A percentile compares a stretch with the other conserved stretches of the same genome.
phyloP scores from a whole-genome alignment of 176 grass and related monocot species.

The Lolium perenne region DNA sequence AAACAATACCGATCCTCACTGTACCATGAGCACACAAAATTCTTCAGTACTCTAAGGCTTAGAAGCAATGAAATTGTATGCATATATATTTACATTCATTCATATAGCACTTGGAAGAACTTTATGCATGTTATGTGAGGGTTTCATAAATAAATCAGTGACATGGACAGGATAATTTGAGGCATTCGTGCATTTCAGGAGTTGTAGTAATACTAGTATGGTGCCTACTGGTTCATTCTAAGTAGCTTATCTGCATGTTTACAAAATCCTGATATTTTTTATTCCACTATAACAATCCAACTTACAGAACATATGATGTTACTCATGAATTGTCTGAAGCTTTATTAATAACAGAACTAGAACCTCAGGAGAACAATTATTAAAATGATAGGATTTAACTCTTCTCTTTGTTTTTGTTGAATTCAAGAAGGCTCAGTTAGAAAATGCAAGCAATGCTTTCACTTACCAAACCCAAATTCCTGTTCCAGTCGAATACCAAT shows the following conservation, averaged over 20 bases:
- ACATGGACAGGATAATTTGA: neutral
- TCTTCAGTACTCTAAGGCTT: neutral
- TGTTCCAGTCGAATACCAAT: slow-evolving; percentile 81
- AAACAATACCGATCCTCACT: slow-evolving; percentile 75
- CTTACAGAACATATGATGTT: slow-evolving; percentile 17
- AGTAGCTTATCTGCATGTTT: neutral
- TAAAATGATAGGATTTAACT: neutral
- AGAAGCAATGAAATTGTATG: neutral
- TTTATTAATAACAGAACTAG: slow-evolving; percentile 4
- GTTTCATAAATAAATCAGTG: no score
- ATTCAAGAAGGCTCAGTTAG: neutral
- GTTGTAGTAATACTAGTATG: neutral
- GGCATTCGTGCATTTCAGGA: neutral
- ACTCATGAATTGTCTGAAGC: neutral
- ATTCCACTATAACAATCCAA: neutral
- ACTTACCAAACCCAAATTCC: slow-evolving; percentile 81
- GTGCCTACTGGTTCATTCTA: slow-evolving; percentile 2
- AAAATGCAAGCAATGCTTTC: neutral
- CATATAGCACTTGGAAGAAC: no score
- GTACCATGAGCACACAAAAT: slow-evolving; percentile 28
- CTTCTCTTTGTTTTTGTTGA: neutral
- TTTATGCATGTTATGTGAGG: no score
- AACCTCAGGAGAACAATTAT: neutral
- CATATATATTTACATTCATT: no score
- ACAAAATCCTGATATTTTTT: slow-evolving; percentile 4